Percentiles rank a stretch among this genome's conserved stretches.
Evolutionary conservation across 495 filamentous ascomycete species (phyloP).

Genomic region (Trichoderma gamsii): DNA sequence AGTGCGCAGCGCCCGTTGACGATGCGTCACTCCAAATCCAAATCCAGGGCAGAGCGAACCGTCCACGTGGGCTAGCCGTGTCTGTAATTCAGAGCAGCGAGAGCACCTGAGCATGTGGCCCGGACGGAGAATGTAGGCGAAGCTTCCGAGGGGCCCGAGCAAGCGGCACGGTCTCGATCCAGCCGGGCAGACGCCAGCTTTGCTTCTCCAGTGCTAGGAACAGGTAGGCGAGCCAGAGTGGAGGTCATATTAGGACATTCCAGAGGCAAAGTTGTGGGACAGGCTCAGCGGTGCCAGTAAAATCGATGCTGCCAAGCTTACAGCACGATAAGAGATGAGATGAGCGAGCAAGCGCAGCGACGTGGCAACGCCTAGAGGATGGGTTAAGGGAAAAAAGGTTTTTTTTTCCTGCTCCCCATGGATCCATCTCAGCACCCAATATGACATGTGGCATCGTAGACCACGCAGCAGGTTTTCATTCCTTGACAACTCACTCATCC

Average conservation of each 20-base stretch:
- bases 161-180: conserved; percentile 6
- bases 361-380: background rate
- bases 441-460: too few species aligned
- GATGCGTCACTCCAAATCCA: background rate
- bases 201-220: too few species aligned
- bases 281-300: background rate
- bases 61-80: background rate
- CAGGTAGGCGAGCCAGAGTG: conserved; percentile 4
- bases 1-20: background rate
- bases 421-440: background rate
- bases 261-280: conserved; percentile 12
- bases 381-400: background rate
- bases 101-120: background rate
- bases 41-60: background rate
- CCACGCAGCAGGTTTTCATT: too few species aligned
- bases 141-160: conserved; percentile 11
- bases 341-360: conserved; percentile 2
- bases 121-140: background rate
- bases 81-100: background rate
- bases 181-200: conserved; percentile 1
- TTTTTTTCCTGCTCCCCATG: background rate
- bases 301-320: background rate
- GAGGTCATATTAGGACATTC: conserved; percentile 6
- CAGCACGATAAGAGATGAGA: background rate
- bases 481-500: background rate